phyloP scores from a whole-genome alignment of 768 basidiomycete genomes.

The Myochromella boudieri region DNA sequence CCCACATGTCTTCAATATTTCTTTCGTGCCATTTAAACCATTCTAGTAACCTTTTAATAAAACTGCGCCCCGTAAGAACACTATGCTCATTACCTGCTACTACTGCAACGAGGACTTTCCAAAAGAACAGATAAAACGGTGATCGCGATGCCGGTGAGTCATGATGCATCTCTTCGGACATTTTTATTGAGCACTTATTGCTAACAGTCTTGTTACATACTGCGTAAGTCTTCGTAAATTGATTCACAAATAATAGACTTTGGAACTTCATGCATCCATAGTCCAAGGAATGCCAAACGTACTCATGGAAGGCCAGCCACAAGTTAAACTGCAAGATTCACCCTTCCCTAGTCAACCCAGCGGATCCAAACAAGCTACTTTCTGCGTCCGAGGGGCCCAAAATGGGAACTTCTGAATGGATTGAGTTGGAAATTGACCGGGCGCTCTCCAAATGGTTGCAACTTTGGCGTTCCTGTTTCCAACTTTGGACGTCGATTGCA shows the following conservation, averaged over 20 bases:
- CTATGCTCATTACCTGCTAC: slow-evolving; percentile 7
- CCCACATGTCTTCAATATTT: too few species aligned
- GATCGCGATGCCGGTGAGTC: slow-evolving; percentile 13
- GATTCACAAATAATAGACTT: neutral
- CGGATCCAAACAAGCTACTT: neutral
- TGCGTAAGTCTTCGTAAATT: slow-evolving; percentile 6
- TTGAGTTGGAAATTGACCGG: slow-evolving; percentile 11
- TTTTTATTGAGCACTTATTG: neutral
- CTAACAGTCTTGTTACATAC: slow-evolving; percentile 10
- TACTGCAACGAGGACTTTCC: slow-evolving; percentile 12
- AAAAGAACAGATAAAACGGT: slow-evolving; percentile 8
- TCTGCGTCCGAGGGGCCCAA: slow-evolving; percentile 6
- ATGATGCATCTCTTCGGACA: neutral
- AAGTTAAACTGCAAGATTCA: slow-evolving; percentile 12
- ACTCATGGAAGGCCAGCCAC: slow-evolving; percentile 18
- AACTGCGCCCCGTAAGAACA: too few species aligned
- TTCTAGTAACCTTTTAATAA: too few species aligned
- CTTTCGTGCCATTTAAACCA: too few species aligned
- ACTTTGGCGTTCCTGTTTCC: slow-evolving; percentile 11
- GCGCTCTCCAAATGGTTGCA: slow-evolving; percentile 11
- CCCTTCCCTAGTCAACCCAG: slow-evolving; percentile 8
- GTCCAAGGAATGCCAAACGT: slow-evolving; percentile 16
- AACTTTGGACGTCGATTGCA: slow-evolving; percentile 6
- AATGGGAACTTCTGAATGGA: slow-evolving; percentile 10
- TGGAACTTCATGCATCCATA: neutral